Evolutionary conservation across 495 filamentous ascomycete genomes (phyloP).

Genomic region (Pyrenopolyporus hunteri): DNA sequence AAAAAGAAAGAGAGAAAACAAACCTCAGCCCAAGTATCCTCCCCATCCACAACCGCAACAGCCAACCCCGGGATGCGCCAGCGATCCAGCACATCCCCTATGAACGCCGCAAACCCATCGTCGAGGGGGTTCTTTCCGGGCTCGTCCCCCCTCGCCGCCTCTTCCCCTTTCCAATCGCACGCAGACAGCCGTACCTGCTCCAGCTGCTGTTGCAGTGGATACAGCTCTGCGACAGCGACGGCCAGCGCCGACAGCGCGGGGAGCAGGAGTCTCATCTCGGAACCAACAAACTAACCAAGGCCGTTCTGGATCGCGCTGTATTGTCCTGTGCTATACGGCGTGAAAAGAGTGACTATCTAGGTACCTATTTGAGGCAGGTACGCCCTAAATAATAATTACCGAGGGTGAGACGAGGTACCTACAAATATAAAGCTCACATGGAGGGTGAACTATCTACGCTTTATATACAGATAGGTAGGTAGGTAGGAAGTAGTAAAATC

Average conservation of each 20-base stretch:
- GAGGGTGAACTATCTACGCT: no score
- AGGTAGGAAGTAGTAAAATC: no score
- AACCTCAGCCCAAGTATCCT: conserved; percentile 54
- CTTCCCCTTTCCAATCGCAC: conserved; percentile 21
- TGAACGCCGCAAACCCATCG: conserved; percentile 48
- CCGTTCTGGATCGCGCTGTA: no score
- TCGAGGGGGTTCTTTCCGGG: conserved; percentile 33
- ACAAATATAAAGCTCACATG: no score
- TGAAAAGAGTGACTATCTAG: no score
- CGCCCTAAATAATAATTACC: no score
- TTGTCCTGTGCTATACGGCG: no score
- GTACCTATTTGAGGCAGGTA: no score
- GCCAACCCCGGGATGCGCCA: conserved; percentile 60
- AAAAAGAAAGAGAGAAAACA: not conserved
- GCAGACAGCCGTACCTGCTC: conserved; percentile 34
- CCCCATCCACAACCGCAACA: conserved; percentile 55
- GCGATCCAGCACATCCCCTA: conserved; percentile 46
- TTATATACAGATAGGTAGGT: no score
- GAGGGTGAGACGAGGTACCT: no score
- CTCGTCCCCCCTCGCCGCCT: conserved; percentile 43
- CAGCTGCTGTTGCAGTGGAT: conserved; percentile 18
- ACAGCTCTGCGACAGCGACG: no score
- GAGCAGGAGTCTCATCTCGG: not conserved
- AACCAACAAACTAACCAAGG: no score
- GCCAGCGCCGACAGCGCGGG: not conserved